A percentile compares a stretch with the other conserved stretches of the same genome.
These are phyloP conservation scores for Mycena belliarum DNA, from an alignment of 768 basidiomycete species.

Conservation along the genomic window DNA sequence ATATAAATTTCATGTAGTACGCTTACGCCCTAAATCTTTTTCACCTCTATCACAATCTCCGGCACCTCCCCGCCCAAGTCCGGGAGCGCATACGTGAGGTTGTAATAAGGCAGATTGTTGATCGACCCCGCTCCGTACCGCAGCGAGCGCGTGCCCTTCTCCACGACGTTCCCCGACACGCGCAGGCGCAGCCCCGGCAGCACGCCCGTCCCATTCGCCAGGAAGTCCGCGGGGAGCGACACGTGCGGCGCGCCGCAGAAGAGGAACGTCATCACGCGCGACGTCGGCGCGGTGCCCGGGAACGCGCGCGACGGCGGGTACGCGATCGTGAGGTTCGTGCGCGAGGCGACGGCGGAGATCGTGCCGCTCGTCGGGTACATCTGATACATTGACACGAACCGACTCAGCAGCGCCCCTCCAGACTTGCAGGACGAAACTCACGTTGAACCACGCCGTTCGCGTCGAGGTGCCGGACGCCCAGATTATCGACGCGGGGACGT, in stretches of 20 bases:
- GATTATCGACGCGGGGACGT: constrained; percentile 27
- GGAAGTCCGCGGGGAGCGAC: constrained; percentile 21
- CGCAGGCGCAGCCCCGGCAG: constrained; percentile 27
- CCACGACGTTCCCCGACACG: constrained; percentile 26
- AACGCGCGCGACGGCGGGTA: constrained; percentile 31
- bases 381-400: background rate
- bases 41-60: constrained; percentile 21
- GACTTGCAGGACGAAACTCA: constrained; percentile 9
- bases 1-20: too few species aligned
- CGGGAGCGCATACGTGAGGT: constrained; percentile 27
- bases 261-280: constrained; percentile 29
- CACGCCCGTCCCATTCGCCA: constrained; percentile 20
- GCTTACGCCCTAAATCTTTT: constrained; percentile 20
- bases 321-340: constrained; percentile 25
- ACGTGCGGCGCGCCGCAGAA: constrained; percentile 26
- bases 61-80: constrained; percentile 18
- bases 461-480: constrained; percentile 22
- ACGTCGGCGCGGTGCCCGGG: constrained; percentile 18
- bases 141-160: constrained; percentile 17
- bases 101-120: constrained; percentile 30
- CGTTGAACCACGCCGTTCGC: constrained; percentile 26
- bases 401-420: background rate
- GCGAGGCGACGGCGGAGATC: constrained; percentile 26
- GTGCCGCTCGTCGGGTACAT: constrained; percentile 28
- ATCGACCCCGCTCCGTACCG: constrained; percentile 25